Evolutionary conservation across 768 basidiomycete species (phyloP).

Genomic region (Naganishia randhawae): DNA sequence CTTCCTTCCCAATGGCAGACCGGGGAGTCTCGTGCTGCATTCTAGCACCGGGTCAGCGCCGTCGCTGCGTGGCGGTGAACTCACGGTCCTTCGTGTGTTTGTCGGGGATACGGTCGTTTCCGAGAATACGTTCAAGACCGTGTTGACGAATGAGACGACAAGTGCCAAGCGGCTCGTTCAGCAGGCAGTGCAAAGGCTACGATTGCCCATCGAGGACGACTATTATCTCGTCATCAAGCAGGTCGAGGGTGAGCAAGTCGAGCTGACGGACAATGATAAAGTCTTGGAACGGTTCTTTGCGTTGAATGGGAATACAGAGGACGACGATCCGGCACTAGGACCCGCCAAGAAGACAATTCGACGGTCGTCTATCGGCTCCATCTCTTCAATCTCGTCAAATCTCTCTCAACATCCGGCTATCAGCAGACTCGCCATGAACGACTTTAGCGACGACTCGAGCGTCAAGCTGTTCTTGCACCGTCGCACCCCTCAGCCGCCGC

Average conservation of each 20-base stretch:
- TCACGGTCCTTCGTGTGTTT: conserved; percentile 93
- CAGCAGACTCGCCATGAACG: conserved; percentile 88
- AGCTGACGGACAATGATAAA: conserved; percentile 63
- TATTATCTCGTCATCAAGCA: conserved; percentile 93
- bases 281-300: conserved; percentile 89
- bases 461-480: conserved; percentile 91
- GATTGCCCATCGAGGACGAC: conserved; percentile 56
- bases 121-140: conserved; percentile 97
- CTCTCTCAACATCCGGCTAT: conserved; percentile 94
- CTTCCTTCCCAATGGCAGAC: conserved; percentile 33
- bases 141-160: conserved; percentile 80
- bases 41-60: conserved; percentile 50
- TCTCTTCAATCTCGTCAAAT: conserved; percentile 87
- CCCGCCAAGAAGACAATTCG: conserved; percentile 65
- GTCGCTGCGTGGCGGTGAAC: conserved; percentile 69
- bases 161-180: conserved; percentile 76
- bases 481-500: background rate
- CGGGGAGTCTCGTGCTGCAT: conserved; percentile 49
- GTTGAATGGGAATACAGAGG: conserved; percentile 62
- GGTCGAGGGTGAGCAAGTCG: conserved; percentile 75
- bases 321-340: conserved; percentile 52
- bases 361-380: conserved; percentile 85
- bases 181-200: conserved; percentile 92
- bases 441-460: conserved; percentile 92
- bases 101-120: conserved; percentile 85